These are phyloP conservation scores for Penstemon newberryi DNA, from an alignment of 257 asterid species.

Conservation along the genomic window DNA sequence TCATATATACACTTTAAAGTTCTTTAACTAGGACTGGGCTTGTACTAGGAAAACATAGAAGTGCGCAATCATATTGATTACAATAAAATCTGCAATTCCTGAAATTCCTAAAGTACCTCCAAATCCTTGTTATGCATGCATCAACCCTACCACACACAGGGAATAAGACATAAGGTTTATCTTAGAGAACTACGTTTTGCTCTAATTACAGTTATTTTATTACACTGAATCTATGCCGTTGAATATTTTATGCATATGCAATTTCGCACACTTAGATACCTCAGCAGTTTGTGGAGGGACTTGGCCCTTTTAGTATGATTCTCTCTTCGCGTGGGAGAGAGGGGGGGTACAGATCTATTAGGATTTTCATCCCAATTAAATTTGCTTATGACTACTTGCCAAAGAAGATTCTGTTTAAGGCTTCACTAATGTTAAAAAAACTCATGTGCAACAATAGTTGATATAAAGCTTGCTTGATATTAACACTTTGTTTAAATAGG, in stretches of 20 bases:
- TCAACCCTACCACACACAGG: background rate
- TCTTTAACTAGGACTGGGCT: no score
- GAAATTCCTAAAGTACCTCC: no score
- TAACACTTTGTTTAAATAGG: slow-evolving; percentile 65
- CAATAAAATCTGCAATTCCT: no score
- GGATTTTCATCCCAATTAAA: slow-evolving; percentile 10
- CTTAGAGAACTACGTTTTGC: slow-evolving; percentile 9
- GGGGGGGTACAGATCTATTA: background rate
- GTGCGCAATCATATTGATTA: no score
- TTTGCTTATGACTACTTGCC: slow-evolving; percentile 20
- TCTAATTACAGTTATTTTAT: background rate
- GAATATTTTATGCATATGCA: background rate
- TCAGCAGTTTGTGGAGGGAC: slow-evolving; percentile 5
- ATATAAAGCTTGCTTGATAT: slow-evolving; percentile 32
- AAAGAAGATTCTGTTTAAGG: slow-evolving; percentile 20
- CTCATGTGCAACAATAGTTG: slow-evolving; percentile 24
- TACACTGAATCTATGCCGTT: background rate
- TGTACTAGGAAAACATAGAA: no score
- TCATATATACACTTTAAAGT: no score
- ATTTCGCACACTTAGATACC: background rate
- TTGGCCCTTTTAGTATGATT: slow-evolving; percentile 1
- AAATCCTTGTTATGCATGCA: background rate
- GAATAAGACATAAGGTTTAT: background rate
- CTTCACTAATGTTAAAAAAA: slow-evolving; percentile 19
- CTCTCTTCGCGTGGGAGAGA: background rate